Evolutionary conservation across 164 flowering plant genomes (phyloP).

Genomic region (Macadamia tetraphylla): DNA sequence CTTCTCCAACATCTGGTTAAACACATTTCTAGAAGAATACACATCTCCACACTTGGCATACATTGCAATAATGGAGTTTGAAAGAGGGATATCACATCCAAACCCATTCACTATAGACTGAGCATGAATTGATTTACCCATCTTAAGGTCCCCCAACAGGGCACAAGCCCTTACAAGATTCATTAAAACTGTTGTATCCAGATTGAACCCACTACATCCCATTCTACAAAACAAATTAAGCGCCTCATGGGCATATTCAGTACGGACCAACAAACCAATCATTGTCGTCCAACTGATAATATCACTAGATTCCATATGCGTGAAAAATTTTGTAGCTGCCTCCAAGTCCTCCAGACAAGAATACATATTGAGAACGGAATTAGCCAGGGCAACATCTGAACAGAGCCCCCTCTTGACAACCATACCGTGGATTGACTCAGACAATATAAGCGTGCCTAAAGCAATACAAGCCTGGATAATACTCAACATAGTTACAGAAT

Average conservation of each 20-base stretch:
- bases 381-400: constrained; percentile 18
- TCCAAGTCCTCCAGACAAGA: constrained; percentile 26
- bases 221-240: constrained; percentile 22
- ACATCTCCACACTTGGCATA: constrained; percentile 35
- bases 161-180: constrained; percentile 31
- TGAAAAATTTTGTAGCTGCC: constrained; percentile 19
- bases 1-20: constrained; percentile 17
- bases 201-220: constrained; percentile 16
- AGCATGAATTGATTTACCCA: constrained; percentile 31
- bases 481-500: constrained; percentile 25
- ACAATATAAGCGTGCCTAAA: constrained; percentile 14
- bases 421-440: constrained; percentile 22
- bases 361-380: constrained; percentile 36
- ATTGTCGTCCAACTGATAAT: constrained; percentile 35
- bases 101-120: constrained; percentile 24
- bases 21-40: constrained; percentile 23
- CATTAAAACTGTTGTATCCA: constrained; percentile 20
- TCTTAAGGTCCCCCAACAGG: constrained; percentile 25
- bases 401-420: constrained; percentile 21
- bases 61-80: constrained; percentile 30
- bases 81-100: constrained; percentile 13
- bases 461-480: constrained; percentile 18
- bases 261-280: constrained; percentile 25
- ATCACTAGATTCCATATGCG: constrained; percentile 29
- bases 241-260: constrained; percentile 21